These are phyloP conservation scores for Bombardia bombarda DNA, from an alignment of 495 filamentous ascomycete species.

Conservation along the genomic window DNA sequence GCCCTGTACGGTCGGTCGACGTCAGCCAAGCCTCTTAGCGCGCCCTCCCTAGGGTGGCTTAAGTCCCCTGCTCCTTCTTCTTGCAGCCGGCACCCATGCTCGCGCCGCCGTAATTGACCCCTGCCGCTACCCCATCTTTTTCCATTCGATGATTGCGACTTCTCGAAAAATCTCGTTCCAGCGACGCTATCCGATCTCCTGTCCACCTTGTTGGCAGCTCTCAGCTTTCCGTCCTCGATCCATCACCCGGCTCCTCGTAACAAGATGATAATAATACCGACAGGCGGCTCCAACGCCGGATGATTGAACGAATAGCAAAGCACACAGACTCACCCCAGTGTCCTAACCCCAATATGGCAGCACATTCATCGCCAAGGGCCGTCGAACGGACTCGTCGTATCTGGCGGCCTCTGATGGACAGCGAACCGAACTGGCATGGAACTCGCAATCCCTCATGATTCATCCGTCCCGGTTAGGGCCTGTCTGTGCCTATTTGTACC, in stretches of 20 bases:
- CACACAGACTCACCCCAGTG: too few relatives aligned
- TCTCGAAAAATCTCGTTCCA: conserved; percentile 3
- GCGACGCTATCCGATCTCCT: too few relatives aligned
- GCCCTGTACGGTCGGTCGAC: conserved; percentile 5
- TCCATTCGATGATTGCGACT: conserved; percentile 1
- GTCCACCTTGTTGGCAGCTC: too few relatives aligned
- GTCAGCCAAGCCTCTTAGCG: conserved; percentile 15
- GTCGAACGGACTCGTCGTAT: too few relatives aligned
- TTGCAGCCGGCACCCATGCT: conserved; percentile 1
- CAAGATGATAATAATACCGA: too few relatives aligned
- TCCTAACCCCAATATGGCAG: too few relatives aligned
- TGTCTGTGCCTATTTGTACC: neutral
- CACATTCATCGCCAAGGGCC: too few relatives aligned
- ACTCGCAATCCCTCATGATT: conserved; percentile 1
- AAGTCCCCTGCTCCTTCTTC: conserved; percentile 3
- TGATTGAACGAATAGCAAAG: too few relatives aligned
- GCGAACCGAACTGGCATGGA: too few relatives aligned
- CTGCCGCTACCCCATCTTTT: conserved; percentile 12
- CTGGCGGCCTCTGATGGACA: neutral
- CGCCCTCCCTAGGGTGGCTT: conserved; percentile 1
- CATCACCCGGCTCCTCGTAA: too few relatives aligned
- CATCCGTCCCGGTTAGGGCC: conserved; percentile 4
- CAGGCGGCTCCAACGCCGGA: too few relatives aligned
- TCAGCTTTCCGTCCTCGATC: too few relatives aligned
- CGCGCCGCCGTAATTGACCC: neutral